phyloP scores from a whole-genome alignment of 2,329 filamentous ascomycete genomes.

The Hypoxylon rubiginosum region DNA sequence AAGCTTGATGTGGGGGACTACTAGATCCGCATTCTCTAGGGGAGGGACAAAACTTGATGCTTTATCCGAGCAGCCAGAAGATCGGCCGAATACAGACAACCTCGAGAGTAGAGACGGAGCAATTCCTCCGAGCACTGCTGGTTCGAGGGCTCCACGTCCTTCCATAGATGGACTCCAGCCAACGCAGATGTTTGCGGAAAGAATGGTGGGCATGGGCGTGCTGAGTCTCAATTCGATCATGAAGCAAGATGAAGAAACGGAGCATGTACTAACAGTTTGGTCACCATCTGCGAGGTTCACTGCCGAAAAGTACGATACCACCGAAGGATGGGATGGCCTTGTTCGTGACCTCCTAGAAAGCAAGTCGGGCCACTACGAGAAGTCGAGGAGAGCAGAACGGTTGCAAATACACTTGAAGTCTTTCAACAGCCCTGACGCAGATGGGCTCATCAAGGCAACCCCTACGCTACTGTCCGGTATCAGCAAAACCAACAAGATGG shows the following conservation, averaged over 20 bases:
- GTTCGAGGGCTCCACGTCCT: constrained; percentile 60
- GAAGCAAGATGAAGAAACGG: constrained; percentile 77
- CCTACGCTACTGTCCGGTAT: constrained; percentile 89
- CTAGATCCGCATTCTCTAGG: constrained; percentile 67
- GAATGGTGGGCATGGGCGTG: constrained; percentile 82
- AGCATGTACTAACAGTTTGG: constrained; percentile 85
- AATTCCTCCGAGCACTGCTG: constrained; percentile 67
- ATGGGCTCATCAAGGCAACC: constrained; percentile 84
- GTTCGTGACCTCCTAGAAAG: constrained; percentile 81
- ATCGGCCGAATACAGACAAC: constrained; percentile 52
- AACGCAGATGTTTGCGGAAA: constrained; percentile 67
- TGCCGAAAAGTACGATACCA: constrained; percentile 69
- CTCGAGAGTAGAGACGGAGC: constrained; percentile 61
- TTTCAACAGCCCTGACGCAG: constrained; percentile 83
- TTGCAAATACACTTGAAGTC: constrained; percentile 84
- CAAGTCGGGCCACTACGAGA: constrained; percentile 79
- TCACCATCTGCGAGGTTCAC: constrained; percentile 68
- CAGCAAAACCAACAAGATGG: constrained; percentile 86
- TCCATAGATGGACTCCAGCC: constrained; percentile 53
- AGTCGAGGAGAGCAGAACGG: constrained; percentile 78
- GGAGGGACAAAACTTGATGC: constrained; percentile 68
- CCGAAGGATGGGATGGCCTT: constrained; percentile 79
- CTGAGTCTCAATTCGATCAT: constrained; percentile 81
- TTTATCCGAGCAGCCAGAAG: constrained; percentile 66
- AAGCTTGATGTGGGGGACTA: constrained; percentile 77